Evolutionary conservation across 2,329 filamentous ascomycete genomes (phyloP).

Genomic region (Rutstroemia sp.): DNA sequence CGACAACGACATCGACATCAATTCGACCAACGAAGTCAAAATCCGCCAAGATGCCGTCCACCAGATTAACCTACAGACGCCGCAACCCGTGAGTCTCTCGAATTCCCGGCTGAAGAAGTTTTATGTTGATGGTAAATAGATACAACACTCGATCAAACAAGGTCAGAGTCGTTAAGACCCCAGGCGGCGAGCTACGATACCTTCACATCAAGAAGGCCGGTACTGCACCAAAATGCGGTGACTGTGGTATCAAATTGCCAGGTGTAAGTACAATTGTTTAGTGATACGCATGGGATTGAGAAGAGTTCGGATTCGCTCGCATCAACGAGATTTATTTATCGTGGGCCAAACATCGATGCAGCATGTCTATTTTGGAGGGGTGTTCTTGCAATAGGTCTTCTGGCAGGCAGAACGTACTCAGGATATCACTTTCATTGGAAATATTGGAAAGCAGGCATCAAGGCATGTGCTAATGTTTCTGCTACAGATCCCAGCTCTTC

Average conservation of each 20-base stretch:
- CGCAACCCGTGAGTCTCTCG: constrained; percentile 62
- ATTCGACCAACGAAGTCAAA: constrained; percentile 25
- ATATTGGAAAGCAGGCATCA: not conserved
- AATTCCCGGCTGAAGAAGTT: not conserved
- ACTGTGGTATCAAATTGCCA: constrained; percentile 95
- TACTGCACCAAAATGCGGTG: constrained; percentile 97
- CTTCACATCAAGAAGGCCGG: constrained; percentile 99
- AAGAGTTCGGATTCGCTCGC: not conserved
- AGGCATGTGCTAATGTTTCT: constrained; percentile 23
- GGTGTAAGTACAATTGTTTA: constrained; percentile 65
- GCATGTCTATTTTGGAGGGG: too few relatives aligned
- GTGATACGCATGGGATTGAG: not conserved
- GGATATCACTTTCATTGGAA: not conserved
- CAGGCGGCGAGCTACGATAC: constrained; percentile 89
- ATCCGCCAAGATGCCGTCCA: constrained; percentile 42
- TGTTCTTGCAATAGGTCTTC: too few relatives aligned
- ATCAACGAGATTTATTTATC: not conserved
- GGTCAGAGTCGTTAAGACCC: constrained; percentile 92
- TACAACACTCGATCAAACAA: constrained; percentile 99
- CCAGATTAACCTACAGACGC: constrained; percentile 49
- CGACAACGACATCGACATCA: constrained; percentile 22
- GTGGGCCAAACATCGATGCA: too few relatives aligned
- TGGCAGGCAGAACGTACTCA: too few relatives aligned
- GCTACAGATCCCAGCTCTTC: constrained; percentile 81
- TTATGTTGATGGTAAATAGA: constrained; percentile 37